Base-by-base conservation (phyloP, 2,329 filamentous ascomycete genomes). In the Stenocarpella maydis region DNA sequence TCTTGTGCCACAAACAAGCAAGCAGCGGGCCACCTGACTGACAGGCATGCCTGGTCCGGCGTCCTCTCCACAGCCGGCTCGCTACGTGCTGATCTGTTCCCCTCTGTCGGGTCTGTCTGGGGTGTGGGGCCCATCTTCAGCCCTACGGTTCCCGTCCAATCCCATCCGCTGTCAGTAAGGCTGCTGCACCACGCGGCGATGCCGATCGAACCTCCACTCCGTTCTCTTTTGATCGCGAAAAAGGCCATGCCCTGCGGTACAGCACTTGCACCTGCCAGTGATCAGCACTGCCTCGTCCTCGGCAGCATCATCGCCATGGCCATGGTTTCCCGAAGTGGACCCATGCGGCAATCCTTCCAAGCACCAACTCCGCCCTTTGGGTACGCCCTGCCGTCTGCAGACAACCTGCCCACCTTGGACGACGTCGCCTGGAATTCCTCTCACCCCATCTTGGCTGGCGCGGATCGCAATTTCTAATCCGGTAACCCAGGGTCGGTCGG, bases 71-170 rank as follows among this genome's bases (percentile, higher is more conserved):
- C 53, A 54, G 31, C 34, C 52, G 65, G 65, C 34, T 49, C 65
- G 52, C 65, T 67, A 58, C 52, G 65, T 45, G 65, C 65, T 67
- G 65, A 67, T 58, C 65, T 65, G 69, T 67, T 64, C 69, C 69
- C 63, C 49, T 31, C 39, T 67, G 67, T 69, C 67, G 67, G 69
- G 67, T 67, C 67, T 49, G 55, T 67, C 67, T 49, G 55, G 43
- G 55, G 54, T 67, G 63, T 67, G 67, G 67, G 64, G 69, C 26
- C 31, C 41, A 55, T 28, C 43, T 71, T 71, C 69, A 71, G 69
- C 69, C 69, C 69, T 71, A 71, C 50, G 63, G 67, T 65, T 49
- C 63, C 54, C 34, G 47, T 34, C 67, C 67, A 69, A 64, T 67
- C 55, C 47, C 28, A 39, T 34, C 37, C 19, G 24, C 45, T 50